Percentiles rank a stretch among this genome's conserved stretches.
Evolutionary conservation across 1,284 basidiomycete species (phyloP).

Genomic region (Rhodotorula sp.): DNA sequence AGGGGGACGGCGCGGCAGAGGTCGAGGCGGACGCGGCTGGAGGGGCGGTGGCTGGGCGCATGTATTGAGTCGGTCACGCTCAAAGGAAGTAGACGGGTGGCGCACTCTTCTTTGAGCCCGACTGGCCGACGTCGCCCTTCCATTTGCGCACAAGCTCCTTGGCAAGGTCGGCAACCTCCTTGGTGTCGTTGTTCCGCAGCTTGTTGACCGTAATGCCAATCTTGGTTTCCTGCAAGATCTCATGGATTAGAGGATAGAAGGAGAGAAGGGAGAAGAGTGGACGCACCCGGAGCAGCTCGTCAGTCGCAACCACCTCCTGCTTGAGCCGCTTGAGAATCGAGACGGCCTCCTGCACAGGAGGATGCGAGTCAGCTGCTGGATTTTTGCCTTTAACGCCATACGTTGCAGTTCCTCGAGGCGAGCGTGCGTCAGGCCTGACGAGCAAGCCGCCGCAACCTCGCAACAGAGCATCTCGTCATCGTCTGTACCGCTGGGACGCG

Average conservation of each 20-base stretch:
- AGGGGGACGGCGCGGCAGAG: slow-evolving; percentile 17
- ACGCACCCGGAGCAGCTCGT: slow-evolving; percentile 82
- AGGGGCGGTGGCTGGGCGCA: background rate
- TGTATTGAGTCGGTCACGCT: background rate
- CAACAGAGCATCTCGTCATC: no score
- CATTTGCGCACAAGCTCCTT: slow-evolving; percentile 86
- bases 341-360: slow-evolving; percentile 64
- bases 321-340: slow-evolving; percentile 72
- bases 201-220: slow-evolving; percentile 91
- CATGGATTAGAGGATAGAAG: background rate
- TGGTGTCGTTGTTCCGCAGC: slow-evolving; percentile 60
- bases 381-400: no score
- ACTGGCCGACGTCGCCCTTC: slow-evolving; percentile 37
- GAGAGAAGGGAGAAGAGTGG: slow-evolving; percentile 32
- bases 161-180: slow-evolving; percentile 75
- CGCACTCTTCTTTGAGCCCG: slow-evolving; percentile 29
- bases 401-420: no score
- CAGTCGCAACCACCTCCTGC: slow-evolving; percentile 75
- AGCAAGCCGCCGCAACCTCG: no score
- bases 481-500: no score
- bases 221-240: slow-evolving; percentile 70
- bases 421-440: no score
- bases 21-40: slow-evolving; percentile 8
- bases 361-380: background rate
- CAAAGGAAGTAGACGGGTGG: no score